Evolutionary conservation across 2,329 filamentous ascomycete genomes (phyloP).

Genomic region (Diplocarpon mali): DNA sequence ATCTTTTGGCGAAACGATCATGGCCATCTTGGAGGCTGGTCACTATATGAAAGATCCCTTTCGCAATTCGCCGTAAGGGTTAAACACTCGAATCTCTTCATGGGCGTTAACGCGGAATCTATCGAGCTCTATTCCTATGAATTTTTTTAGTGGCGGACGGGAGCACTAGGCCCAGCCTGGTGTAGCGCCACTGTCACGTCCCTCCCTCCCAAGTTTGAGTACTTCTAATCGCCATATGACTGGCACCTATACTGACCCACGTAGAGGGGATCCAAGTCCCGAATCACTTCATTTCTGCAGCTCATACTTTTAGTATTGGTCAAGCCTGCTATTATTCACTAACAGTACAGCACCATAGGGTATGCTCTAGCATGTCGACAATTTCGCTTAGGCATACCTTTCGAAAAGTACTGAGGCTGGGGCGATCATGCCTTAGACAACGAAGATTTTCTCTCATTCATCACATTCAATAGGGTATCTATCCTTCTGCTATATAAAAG

Average conservation of each 20-base stretch:
- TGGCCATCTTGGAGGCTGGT: slow-evolving; percentile 29
- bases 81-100: background rate
- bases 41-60: slow-evolving; percentile 5
- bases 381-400: no score
- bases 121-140: slow-evolving; percentile 4
- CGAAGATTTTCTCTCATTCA: background rate
- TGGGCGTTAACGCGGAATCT: slow-evolving; percentile 9
- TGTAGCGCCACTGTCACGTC: background rate
- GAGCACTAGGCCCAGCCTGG: background rate
- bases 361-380: no score
- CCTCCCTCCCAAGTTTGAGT: background rate
- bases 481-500: slow-evolving; percentile 9
- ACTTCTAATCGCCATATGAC: no score
- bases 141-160: slow-evolving; percentile 5
- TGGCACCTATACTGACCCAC: no score
- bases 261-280: background rate
- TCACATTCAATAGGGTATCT: slow-evolving; percentile 14
- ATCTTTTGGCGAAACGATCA: slow-evolving; percentile 42
- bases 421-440: background rate
- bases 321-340: no score
- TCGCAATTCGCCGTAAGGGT: slow-evolving; percentile 6
- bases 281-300: background rate
- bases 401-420: no score
- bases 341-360: no score
- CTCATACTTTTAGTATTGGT: no score